Percentiles rank a stretch among this genome's conserved stretches.
Conservation (phyloP, 768 basidiomycete species). For the Tricholoma matsutake region DNA sequence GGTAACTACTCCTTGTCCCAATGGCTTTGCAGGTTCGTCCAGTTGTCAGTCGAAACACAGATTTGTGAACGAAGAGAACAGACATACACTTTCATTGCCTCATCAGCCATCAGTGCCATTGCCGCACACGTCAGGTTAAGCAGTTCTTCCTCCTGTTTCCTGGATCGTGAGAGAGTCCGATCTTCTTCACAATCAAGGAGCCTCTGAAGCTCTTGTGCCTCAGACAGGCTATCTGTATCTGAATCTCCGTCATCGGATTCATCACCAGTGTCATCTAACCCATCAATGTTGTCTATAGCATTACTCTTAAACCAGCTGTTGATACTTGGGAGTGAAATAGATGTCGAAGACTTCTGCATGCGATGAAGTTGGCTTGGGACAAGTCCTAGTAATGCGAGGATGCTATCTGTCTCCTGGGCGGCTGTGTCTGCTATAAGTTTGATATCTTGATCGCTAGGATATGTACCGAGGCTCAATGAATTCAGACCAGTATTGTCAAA, state of each 20-base stretch:
- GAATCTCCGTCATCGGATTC: background rate
- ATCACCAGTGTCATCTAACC: background rate
- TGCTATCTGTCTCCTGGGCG: conserved; percentile 17
- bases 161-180: background rate
- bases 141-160: background rate
- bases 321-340: background rate
- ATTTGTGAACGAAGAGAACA: background rate
- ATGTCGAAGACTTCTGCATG: background rate
- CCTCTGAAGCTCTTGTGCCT: background rate
- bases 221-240: background rate
- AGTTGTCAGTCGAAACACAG: background rate
- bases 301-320: background rate
- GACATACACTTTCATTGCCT: conserved; percentile 1
- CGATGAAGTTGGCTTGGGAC: background rate
- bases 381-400: conserved; percentile 20
- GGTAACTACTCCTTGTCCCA: too few species aligned
- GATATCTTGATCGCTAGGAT: conserved; percentile 22
- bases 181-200: background rate
- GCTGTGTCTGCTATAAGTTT: conserved; percentile 12
- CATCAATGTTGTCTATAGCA: background rate
- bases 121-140: conserved; percentile 2
- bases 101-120: conserved; percentile 3
- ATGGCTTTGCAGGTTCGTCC: background rate
- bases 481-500: conserved; percentile 14
- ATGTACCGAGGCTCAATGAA: conserved; percentile 14